Evolutionary conservation across 331 rosid genomes (phyloP).

Genomic region (Quercus phellos): DNA sequence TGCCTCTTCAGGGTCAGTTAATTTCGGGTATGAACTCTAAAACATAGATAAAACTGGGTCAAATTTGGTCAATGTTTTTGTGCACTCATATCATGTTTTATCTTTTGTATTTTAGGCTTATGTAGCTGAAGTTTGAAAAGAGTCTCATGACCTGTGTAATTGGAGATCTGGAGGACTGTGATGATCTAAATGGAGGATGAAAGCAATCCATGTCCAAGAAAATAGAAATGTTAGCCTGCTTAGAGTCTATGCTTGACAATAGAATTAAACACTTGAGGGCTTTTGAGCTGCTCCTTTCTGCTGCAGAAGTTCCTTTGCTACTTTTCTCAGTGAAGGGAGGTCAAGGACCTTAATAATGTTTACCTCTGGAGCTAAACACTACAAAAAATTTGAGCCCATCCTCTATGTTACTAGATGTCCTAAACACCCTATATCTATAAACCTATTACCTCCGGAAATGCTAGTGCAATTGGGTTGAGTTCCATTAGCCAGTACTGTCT

Average conservation of each 20-base stretch:
- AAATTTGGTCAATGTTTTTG: not conserved
- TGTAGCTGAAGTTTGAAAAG: not conserved
- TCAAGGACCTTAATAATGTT: no score
- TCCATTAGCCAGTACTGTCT: no score
- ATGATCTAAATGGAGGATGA: not conserved
- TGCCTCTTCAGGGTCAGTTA: not conserved
- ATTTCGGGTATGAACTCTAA: not conserved
- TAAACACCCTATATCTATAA: no score
- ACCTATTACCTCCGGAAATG: no score
- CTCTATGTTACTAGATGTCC: no score
- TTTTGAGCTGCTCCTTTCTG: not conserved
- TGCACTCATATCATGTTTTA: not conserved
- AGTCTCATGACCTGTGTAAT: not conserved
- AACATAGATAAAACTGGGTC: not conserved
- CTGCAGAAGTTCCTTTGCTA: no score
- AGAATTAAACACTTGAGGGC: not conserved
- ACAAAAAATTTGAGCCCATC: no score
- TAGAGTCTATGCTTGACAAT: not conserved
- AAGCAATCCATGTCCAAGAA: not conserved
- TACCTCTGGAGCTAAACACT: no score
- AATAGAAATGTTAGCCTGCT: no score
- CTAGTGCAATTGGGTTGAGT: no score
- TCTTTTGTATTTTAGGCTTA: not conserved
- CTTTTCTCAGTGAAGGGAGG: no score
- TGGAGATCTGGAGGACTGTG: not conserved